Evolutionary conservation across 345 rosid species (phyloP), one percentile per base, ranked within the genome.

Genomic region (Brassica rapa): DNA sequence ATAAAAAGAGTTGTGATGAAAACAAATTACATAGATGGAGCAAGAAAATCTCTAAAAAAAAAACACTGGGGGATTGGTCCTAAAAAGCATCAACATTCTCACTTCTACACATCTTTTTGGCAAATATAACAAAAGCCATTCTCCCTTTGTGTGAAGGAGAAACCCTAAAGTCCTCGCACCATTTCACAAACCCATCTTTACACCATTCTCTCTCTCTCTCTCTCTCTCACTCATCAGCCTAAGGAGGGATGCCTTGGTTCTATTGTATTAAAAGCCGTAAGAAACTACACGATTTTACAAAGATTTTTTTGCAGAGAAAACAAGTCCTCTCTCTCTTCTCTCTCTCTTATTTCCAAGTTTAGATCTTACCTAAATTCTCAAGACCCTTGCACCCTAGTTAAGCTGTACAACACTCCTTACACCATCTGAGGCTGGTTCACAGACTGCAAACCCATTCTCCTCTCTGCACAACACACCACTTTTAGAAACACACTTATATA

Each of bases 331-430:
- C 53, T 46, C 49, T 41, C 49, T 41, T 43, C 53, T 43, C 14
- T 12, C 19, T 14, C 56, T 14, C 16, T 49, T 43, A 49, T 49
- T 49, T 49, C 56, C 56, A 49, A 19, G n/a, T 74, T 75, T 76
- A 68, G 86, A 83, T 85, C 87, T 62, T 82, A 81, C 88, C 88
- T 69, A 49, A 77, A 71, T 60, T 11, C 76, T 81, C 39, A 77
- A 83, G 56, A 39, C 72, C 78, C 78, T 37, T 68, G 32, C 74
- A 60, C 74, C 78, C 78, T 79, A 79, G 74, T 79, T 79, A 78
- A 49, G 82, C 78, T 79, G 78, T 79, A 73, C 78, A 79, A 68
- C 65, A 79, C 78, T 35, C 69, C 62, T 79, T 80, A 80, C 30
- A 35, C 67, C 75, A 75, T 24, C 70, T 75, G 83, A 39, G 80